These are phyloP conservation scores for Aphanoascus verrucosus DNA, from an alignment of 2,329 filamentous ascomycete genomes.

Conservation along the genomic window DNA sequence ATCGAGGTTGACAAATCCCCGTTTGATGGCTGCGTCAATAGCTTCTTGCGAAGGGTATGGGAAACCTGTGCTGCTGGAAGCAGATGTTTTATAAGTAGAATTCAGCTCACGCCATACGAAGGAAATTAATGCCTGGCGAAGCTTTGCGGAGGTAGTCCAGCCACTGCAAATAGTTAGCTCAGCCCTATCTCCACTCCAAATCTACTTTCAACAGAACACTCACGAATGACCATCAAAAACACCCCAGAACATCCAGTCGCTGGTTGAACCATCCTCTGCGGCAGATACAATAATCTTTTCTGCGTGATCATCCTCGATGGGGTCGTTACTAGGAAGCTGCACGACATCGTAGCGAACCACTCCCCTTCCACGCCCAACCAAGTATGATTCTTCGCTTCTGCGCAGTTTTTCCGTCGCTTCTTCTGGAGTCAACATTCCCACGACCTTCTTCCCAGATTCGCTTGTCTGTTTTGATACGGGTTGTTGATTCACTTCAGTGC, in stretches of 20 bases:
- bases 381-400: constrained; percentile 81
- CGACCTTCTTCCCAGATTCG: constrained; percentile 69
- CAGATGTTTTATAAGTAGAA: constrained; percentile 68
- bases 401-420: constrained; percentile 85
- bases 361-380: constrained; percentile 77
- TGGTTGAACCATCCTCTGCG: constrained; percentile 48
- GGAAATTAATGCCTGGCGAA: constrained; percentile 82
- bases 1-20: constrained; percentile 77
- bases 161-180: constrained; percentile 47
- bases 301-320: constrained; percentile 95
- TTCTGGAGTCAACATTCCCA: constrained; percentile 94
- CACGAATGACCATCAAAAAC: constrained; percentile 96
- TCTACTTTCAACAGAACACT: constrained; percentile 25
- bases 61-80: constrained; percentile 46
- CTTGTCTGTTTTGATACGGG: constrained; percentile 82
- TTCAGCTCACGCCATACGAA: constrained; percentile 92
- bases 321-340: constrained; percentile 90
- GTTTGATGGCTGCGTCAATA: constrained; percentile 85
- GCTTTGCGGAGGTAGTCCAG: constrained; percentile 95
- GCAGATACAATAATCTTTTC: constrained; percentile 88
- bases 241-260: constrained; percentile 99
- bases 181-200: not conserved
- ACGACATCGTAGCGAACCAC: constrained; percentile 92
- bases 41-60: constrained; percentile 63
- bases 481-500: constrained; percentile 71